phyloP scores from a whole-genome alignment of 176 grass and related monocot species.

The Hordeum vulgare region DNA sequence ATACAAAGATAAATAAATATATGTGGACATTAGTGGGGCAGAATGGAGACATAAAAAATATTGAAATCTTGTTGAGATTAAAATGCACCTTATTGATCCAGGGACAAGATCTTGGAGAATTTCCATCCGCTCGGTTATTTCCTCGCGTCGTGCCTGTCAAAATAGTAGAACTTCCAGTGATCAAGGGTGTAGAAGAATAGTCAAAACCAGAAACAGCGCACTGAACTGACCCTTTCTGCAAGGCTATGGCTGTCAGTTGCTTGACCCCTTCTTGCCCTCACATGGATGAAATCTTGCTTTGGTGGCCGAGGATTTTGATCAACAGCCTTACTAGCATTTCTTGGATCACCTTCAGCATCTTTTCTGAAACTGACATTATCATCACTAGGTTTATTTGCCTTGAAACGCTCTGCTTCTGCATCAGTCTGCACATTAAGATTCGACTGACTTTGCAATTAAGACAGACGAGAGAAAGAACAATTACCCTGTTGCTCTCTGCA shows the following conservation, averaged over 20 bases:
- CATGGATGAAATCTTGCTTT: slow-evolving; percentile 93
- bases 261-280: slow-evolving; percentile 90
- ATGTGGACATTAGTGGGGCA: neutral
- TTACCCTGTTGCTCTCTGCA: too few species aligned
- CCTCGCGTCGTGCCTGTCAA: slow-evolving; percentile 76
- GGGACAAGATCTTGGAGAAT: slow-evolving; percentile 89
- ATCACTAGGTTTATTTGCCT: slow-evolving; percentile 44
- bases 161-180: slow-evolving; percentile 7
- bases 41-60: neutral
- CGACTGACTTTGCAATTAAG: neutral
- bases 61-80: neutral
- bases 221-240: slow-evolving; percentile 79
- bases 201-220: neutral
- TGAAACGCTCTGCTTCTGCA: slow-evolving; percentile 50
- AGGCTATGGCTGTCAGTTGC: slow-evolving; percentile 95
- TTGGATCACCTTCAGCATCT: slow-evolving; percentile 56
- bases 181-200: neutral
- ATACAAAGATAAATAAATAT: neutral
- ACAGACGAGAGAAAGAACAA: neutral
- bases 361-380: slow-evolving; percentile 47
- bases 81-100: slow-evolving; percentile 78
- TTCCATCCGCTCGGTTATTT: slow-evolving; percentile 94
- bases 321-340: slow-evolving; percentile 37
- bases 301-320: slow-evolving; percentile 55
- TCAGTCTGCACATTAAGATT: slow-evolving; percentile 28